A percentile compares a stretch with the other conserved stretches of the same genome.
Conservation (phyloP, 2,329 filamentous ascomycete species). For the Cylindrodendrum hubeiense region DNA sequence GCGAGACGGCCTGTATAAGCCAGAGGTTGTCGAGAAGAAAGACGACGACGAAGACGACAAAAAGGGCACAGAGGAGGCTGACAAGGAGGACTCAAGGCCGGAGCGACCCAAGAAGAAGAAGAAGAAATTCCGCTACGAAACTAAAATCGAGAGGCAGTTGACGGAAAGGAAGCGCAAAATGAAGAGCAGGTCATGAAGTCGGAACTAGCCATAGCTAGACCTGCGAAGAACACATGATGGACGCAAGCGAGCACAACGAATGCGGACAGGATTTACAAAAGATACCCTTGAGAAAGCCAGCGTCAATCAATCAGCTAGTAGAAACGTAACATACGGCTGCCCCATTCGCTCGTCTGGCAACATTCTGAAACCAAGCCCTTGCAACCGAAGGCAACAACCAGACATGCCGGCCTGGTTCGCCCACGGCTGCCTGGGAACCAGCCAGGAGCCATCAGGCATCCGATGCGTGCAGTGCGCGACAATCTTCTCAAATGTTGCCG, state of each 20-base stretch:
- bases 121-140: conserved; percentile 93
- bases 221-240: conserved; percentile 16
- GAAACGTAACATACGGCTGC: conserved; percentile 48
- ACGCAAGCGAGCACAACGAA: conserved; percentile 14
- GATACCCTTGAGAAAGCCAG: conserved; percentile 48
- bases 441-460: conserved; percentile 39
- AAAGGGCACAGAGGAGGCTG: conserved; percentile 42
- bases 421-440: conserved; percentile 31
- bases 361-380: conserved; percentile 38
- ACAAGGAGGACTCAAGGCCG: conserved; percentile 43
- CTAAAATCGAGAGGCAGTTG: conserved; percentile 84
- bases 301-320: conserved; percentile 48
- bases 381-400: conserved; percentile 38
- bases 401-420: conserved; percentile 23
- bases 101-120: conserved; percentile 81
- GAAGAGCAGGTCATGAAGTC: conserved; percentile 62
- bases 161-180: conserved; percentile 78
- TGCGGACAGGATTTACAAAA: conserved; percentile 41
- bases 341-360: conserved; percentile 45
- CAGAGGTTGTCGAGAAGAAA: conserved; percentile 52
- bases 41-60: conserved; percentile 48
- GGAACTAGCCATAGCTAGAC: conserved; percentile 14
- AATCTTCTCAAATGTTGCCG: conserved; percentile 81
- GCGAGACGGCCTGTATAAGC: conserved; percentile 76
- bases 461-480: conserved; percentile 30